A percentile compares a stretch with the other conserved stretches of the same genome.
Conservation (phyloP, 176 grass and related monocot species). For the Aegilops bicornis region DNA sequence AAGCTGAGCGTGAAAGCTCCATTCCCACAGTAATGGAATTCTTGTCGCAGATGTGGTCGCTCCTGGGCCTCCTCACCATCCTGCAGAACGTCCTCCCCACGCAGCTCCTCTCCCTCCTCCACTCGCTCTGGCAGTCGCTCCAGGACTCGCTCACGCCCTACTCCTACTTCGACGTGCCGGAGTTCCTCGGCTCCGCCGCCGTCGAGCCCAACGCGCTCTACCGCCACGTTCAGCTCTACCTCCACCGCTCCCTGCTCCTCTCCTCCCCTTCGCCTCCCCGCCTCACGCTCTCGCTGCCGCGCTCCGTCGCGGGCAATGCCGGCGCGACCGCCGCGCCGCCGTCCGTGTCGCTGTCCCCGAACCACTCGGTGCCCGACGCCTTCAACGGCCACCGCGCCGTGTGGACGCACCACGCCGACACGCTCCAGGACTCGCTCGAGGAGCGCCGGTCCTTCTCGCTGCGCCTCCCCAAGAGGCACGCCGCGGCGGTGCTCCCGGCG, state of each 20-base stretch:
- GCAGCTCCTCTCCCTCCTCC: conserved; percentile 80
- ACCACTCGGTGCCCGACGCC: conserved; percentile 76
- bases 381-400: conserved; percentile 73
- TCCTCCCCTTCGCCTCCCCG: conserved; percentile 60
- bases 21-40: conserved; percentile 57
- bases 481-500: conserved; percentile 60
- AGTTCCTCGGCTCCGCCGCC: conserved; percentile 85
- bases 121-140: conserved; percentile 87
- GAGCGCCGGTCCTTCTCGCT: conserved; percentile 88
- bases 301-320: conserved; percentile 11
- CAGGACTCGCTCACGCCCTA: conserved; percentile 92
- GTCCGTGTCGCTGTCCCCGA: conserved; percentile 82
- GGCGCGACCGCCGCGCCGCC: conserved; percentile 8
- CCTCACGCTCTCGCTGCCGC: conserved; percentile 73
- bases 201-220: conserved; percentile 94
- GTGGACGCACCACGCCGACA: conserved; percentile 90
- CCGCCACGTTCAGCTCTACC: conserved; percentile 92
- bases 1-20: conserved; percentile 17
- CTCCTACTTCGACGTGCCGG: conserved; percentile 95
- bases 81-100: conserved; percentile 96
- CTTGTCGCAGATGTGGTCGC: conserved; percentile 95
- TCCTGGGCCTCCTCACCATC: conserved; percentile 91
- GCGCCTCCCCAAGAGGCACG: conserved; percentile 77
- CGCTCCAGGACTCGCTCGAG: conserved; percentile 93
- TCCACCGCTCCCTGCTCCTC: conserved; percentile 82